Base-by-base conservation (phyloP, 345 rosid genomes). In the Erodium maritimum region DNA sequence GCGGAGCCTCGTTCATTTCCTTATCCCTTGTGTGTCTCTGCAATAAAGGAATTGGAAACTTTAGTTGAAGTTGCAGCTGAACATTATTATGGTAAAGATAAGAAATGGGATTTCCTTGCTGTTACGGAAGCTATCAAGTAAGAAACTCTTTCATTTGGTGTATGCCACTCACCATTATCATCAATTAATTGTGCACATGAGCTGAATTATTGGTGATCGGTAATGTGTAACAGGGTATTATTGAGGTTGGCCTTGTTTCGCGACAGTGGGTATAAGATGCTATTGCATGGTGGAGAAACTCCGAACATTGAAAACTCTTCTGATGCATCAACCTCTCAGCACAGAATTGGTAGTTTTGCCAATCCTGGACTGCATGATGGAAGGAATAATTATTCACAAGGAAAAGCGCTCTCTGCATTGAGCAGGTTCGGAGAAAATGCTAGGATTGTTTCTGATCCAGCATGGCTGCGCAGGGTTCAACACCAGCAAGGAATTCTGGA, bases 101-200 rank as follows among this genome's bases (percentile, higher is more conserved):
- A 79, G 70, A 91, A 86, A 71, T 88, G 96, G 96, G 81, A 86
- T 73, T 88, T 81, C 73, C 80, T 91, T 69, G 90, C 95, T 54
- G 55, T 70, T 55, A 84, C 87, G 13, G 96, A 91, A 81, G 83
- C 96, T 63, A 73, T 69, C 55, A 91, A 86, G 96, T 88, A 75
- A 80, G 88, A 53, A 24, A 53, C 63, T 66, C 59, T 42, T 33
- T 46, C 52, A 59, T 54, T 24, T 6, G 21, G 56, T 45, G 16
- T 56, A 51, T 29, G 37, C 37, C 12, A 21, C 56, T 37, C 37
- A 3, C 37, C 23, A 19, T 50, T 58, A 54, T 70, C 64, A 50
- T 53, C 48, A 21, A 52, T 51, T 57, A 29, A 51, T 50, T 54
- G 16, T 13, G n/a, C n/a, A 33, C 55, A 53, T 55, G 23, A 56